Evolutionary conservation across 805 yeast genomes (phyloP), one percentile per base, ranked within the genome.

Genomic region (Starmerella ratchasimensis): DNA sequence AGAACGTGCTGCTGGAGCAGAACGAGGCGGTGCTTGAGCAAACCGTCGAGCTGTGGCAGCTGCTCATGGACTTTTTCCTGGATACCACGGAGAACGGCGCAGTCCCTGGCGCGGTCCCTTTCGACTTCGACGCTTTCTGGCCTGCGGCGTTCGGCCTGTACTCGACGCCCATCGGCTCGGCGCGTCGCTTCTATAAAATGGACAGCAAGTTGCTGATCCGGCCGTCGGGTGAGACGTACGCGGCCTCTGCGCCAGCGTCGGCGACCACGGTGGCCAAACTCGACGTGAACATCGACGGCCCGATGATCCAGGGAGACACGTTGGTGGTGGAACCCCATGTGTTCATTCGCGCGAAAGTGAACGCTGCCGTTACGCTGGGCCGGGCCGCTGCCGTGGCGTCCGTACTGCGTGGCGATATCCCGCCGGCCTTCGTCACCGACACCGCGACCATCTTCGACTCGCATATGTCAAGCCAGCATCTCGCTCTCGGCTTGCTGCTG

Each of bases 131-230:
- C 14, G 31, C 36, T n/a, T 33, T 46, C 20, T 50, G 52, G 51
- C 33, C 78, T 83, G 6, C 62, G 77, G 42, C 43, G 34, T 45
- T 59, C 79, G 37, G 69, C 13, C 62, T 90, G 31, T 53, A 83
- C 31, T 76, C 82, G 77, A 88, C 97, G 0, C 99, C 99, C 3
- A 80, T 90, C 41, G 98, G 99, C 43, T 74, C 84, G 38, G 80
- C 94, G 3, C 74, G 97, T 46, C 80, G 78, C 55, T 80, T 77
- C 49, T 90, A 82, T 57, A 71, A 74, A 24, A 82, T 90, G 94
- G 76, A 80, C 47, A 63, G 80, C 0, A 62, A 67, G n/a, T 65
- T 74, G 35, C 71, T 90, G 29, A 61, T 88, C 53, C 72, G 80
- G 46, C 94, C 96, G 1, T 79, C 93, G 10, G 93, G 90, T 1